phyloP scores from a whole-genome alignment of 2,329 filamentous ascomycete species.

The Elsinoe batatas region DNA sequence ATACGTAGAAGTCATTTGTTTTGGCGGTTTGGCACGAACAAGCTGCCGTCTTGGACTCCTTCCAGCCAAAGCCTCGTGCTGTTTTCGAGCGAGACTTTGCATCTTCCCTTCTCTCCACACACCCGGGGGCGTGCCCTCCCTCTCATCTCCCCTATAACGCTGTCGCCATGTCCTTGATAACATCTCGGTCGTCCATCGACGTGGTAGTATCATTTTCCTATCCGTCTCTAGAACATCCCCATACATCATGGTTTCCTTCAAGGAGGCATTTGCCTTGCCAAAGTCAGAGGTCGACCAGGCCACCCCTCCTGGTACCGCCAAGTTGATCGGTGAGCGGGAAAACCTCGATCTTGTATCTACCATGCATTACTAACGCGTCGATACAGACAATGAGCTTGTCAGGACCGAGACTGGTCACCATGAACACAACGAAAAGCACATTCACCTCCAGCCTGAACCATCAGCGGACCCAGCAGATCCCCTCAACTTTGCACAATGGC shows the following conservation, averaged over 20 bases:
- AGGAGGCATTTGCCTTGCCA: constrained; percentile 29
- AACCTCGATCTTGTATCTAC: not conserved
- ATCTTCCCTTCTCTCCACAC: not conserved
- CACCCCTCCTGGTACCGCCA: constrained; percentile 32
- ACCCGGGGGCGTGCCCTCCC: not conserved
- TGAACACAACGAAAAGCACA: constrained; percentile 27
- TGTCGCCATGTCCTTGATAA: not conserved
- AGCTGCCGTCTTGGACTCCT: not conserved
- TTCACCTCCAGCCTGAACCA: constrained; percentile 30
- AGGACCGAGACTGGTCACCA: constrained; percentile 22
- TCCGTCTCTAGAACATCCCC: constrained; percentile 7
- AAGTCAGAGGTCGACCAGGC: constrained; percentile 31
- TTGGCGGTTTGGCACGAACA: no score
- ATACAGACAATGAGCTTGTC: constrained; percentile 22
- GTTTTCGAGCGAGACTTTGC: not conserved
- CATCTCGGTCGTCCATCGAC: not conserved
- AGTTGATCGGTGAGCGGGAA: constrained; percentile 28
- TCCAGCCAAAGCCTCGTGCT: not conserved
- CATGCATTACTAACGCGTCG: constrained; percentile 4
- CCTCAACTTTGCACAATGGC: constrained; percentile 30
- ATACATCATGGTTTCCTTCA: constrained; percentile 26
- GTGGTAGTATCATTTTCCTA: not conserved
- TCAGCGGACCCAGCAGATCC: constrained; percentile 33
- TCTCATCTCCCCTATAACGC: constrained; percentile 8
- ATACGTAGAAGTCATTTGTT: no score